Base-by-base conservation (phyloP, 495 filamentous ascomycete species). In the Tetracladium marchalianum region DNA sequence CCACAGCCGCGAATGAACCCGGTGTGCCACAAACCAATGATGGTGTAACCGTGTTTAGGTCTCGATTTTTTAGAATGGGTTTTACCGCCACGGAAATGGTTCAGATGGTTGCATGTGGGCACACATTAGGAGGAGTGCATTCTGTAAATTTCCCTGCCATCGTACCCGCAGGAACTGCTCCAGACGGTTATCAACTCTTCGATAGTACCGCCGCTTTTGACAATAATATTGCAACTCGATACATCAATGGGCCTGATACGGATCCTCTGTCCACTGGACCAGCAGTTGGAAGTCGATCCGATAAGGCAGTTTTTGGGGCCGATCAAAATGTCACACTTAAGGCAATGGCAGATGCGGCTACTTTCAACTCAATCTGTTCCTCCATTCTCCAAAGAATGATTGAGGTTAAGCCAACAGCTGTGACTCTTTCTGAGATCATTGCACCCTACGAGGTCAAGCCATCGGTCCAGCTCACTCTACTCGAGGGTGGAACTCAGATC, bases 11-110 rank as follows among this genome's bases (percentile, higher is more conserved):
- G 12, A 75, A 75, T n/a, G 49, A 46, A 8, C 56, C 59, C 17
- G 77, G 78, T 31, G 75, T 81, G 6, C 78, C 78, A 13, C 67
- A 77, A 48, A 77, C 78, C 0, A 69, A 79, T 47, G 78, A 80
- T 46, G 66, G 65, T 11, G 55, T 68, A 5, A 56, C 56, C 17
- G 70, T 65, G 2, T 80, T 80, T 41, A 55, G 65, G 40, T 63
- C 67, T 35, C 73, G 78, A 52, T 81, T 80, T 51, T 34, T 58
- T 17, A 68, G 76, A 44, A 76, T 78, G 65, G 78, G 78, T 11
- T 81, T 78, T 58, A 68, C 58, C 39, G 52, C 42, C 8, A 61
- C 65, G 1, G 72, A 81, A 49, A 79, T 79, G 72, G 79, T 82
- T 39, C 69, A 73, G 49, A 63, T 78, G 40, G 71, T 69, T 10